Conservation (phyloP, 2,329 filamentous ascomycete species). For the Aureobasidium lini region DNA sequence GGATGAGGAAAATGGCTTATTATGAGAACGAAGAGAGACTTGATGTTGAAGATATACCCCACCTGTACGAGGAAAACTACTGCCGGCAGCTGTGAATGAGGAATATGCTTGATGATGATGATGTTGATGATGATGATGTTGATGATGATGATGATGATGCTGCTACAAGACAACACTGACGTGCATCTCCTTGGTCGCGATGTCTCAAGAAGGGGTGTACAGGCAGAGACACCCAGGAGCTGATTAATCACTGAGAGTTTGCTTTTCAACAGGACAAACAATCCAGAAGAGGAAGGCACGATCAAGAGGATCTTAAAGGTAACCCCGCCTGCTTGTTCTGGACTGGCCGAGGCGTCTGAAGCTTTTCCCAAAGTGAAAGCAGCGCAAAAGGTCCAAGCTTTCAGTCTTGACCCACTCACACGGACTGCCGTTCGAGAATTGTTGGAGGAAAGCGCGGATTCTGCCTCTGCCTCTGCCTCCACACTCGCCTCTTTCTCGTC, state of each 20-base stretch:
- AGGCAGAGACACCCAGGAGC: neutral
- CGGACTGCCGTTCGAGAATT: neutral
- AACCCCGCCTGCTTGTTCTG: constrained; percentile 7
- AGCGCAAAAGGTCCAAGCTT: neutral
- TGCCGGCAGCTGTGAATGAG: neutral
- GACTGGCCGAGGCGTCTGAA: neutral
- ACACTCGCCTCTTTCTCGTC: constrained; percentile 7
- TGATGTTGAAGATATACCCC: constrained; percentile 1
- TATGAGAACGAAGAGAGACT: constrained; percentile 5
- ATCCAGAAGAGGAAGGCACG: neutral
- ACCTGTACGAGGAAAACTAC: constrained; percentile 4
- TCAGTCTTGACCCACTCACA: neutral
- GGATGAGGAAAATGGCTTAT: constrained; percentile 11
- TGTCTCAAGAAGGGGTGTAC: neutral
- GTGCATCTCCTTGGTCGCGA: neutral
- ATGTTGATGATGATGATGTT: neutral
- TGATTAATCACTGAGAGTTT: neutral
- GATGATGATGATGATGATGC: neutral
- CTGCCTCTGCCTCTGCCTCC: neutral
- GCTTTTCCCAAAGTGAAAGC: no score
- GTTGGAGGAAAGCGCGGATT: constrained; percentile 4
- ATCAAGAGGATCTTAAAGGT: neutral
- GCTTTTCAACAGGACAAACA: neutral
- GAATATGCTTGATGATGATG: neutral
- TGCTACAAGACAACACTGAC: neutral